Percentiles rank a stretch among this genome's conserved stretches.
phyloP scores from a whole-genome alignment of 495 filamentous ascomycete species.

The Aspergillus kassunensis region DNA sequence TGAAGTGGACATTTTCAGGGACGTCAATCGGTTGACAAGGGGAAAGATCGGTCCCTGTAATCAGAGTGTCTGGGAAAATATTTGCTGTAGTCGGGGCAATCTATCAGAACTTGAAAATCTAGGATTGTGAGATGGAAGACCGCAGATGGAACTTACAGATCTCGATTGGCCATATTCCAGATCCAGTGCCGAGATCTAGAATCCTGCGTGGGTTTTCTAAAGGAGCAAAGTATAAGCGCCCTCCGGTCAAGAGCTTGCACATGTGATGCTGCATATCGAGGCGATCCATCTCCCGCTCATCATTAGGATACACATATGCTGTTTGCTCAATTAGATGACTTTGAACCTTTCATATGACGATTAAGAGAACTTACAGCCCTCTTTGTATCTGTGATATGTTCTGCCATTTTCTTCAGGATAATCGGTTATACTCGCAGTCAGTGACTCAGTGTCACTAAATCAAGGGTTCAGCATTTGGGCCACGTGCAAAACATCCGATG shows the following conservation, averaged over 20 bases:
- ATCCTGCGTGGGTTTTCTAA: constrained; percentile 51
- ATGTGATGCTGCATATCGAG: constrained; percentile 61
- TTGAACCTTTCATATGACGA: no score
- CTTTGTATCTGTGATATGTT: constrained; percentile 55
- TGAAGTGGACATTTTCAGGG: constrained; percentile 56
- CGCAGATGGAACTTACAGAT: constrained; percentile 37
- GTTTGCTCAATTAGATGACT: constrained; percentile 16
- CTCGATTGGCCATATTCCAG: constrained; percentile 71
- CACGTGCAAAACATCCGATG: background rate
- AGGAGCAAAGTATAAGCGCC: constrained; percentile 56
- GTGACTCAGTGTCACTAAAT: constrained; percentile 43
- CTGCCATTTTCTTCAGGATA: constrained; percentile 54
- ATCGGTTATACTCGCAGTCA: constrained; percentile 48
- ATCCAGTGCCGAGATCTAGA: constrained; percentile 66
- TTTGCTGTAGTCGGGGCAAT: constrained; percentile 27
- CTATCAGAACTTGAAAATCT: background rate
- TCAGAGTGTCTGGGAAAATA: constrained; percentile 50
- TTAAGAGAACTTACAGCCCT: constrained; percentile 51
- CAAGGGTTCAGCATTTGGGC: background rate
- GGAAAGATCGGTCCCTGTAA: constrained; percentile 61
- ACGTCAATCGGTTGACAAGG: constrained; percentile 59
- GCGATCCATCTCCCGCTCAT: constrained; percentile 52
- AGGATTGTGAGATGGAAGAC: background rate
- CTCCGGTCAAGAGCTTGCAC: constrained; percentile 50
- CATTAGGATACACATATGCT: constrained; percentile 56